phyloP scores from a whole-genome alignment of 169 alveolate genomes.

The Plasmodium billcollinsi region DNA sequence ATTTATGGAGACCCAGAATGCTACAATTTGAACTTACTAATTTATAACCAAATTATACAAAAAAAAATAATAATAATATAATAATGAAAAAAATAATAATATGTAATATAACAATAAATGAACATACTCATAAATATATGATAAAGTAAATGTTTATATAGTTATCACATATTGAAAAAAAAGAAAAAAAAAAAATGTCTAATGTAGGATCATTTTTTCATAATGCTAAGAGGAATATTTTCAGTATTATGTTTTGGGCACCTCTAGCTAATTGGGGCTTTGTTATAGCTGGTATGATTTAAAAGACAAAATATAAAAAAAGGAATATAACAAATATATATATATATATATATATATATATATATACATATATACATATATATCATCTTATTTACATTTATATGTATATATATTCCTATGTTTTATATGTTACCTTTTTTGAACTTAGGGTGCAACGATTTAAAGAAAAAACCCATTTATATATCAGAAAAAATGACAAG shows the following conservation, averaged over 20 bases:
- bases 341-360: constrained; percentile 1
- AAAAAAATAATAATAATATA: too few relatives aligned
- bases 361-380: too few relatives aligned
- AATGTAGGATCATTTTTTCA: constrained; percentile 19
- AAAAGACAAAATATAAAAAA: background rate
- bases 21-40: too few relatives aligned
- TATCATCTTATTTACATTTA: background rate
- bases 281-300: constrained; percentile 91
- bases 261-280: constrained; percentile 97
- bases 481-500: constrained; percentile 92
- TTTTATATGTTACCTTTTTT: background rate
- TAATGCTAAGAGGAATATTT: constrained; percentile 31
- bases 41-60: too few relatives aligned
- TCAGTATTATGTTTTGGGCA: constrained; percentile 95
- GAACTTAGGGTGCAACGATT: constrained; percentile 80
- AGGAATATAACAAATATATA: too few relatives aligned
- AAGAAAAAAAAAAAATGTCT: constrained; percentile 27
- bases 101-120: too few relatives aligned
- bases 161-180: background rate
- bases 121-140: too few relatives aligned
- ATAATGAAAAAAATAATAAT: too few relatives aligned
- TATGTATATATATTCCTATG: constrained; percentile 4
- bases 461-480: constrained; percentile 89
- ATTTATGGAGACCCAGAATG: too few relatives aligned
- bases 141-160: too few relatives aligned